Conservation (phyloP, 1,284 basidiomycete genomes). For the Cutaneotrichosporon sp. region DNA sequence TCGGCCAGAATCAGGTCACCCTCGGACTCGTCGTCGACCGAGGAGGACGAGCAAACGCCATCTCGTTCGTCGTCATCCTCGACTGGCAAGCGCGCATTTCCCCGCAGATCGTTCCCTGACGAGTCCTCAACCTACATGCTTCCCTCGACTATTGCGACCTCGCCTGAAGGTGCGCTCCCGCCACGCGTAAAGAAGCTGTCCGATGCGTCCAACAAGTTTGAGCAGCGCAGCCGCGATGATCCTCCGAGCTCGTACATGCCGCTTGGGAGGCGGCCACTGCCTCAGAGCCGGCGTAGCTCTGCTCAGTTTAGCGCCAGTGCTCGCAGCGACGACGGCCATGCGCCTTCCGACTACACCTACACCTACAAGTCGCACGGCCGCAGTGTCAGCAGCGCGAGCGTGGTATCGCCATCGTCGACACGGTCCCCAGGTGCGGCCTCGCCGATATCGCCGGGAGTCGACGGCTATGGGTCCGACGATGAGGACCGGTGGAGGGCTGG, state of each 20-base stretch:
- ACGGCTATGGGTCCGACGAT: neutral
- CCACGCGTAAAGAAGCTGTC: constrained; percentile 4
- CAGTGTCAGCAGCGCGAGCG: neutral
- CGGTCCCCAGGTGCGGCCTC: neutral
- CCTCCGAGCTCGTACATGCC: constrained; percentile 5
- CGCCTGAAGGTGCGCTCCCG: constrained; percentile 1
- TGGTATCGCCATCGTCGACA: neutral
- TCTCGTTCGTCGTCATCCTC: neutral
- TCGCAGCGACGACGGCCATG: constrained; percentile 23
- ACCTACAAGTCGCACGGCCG: neutral
- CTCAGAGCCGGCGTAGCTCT: constrained; percentile 26
- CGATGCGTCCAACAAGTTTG: constrained; percentile 3
- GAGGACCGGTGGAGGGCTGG: neutral
- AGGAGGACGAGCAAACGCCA: constrained; percentile 27
- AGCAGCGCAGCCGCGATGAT: constrained; percentile 4
- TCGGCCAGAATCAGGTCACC: constrained; percentile 47
- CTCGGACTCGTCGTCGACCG: constrained; percentile 43
- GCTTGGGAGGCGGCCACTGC: neutral
- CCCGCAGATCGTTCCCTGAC: constrained; percentile 1
- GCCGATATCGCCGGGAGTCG: neutral
- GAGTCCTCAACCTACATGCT: constrained; percentile 4
- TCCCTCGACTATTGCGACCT: constrained; percentile 3
- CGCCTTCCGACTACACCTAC: neutral
- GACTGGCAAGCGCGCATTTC: constrained; percentile 5
- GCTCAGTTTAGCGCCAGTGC: constrained; percentile 20